Conservation (phyloP, 257 asterid species). For the Przewalskia tangutica region DNA sequence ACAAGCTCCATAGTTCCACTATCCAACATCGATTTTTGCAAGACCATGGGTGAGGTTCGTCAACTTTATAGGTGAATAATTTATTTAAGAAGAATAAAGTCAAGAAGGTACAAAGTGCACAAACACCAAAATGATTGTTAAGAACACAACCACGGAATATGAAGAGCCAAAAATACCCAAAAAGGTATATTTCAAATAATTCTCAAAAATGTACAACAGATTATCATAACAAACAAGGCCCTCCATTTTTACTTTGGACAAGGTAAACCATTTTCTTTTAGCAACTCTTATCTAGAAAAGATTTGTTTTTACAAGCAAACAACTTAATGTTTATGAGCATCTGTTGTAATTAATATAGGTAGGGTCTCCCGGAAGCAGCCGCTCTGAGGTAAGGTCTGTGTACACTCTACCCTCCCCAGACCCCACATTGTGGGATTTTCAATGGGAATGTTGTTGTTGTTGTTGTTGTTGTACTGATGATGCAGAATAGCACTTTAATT, state of each 20-base stretch:
- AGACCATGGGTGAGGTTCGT: not conserved
- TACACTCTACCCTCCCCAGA: no score
- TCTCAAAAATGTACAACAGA: not conserved
- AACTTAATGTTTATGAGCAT: not conserved
- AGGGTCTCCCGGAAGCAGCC: no score
- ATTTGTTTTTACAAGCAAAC: not conserved
- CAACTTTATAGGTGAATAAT: not conserved
- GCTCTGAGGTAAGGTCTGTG: no score
- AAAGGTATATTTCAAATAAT: not conserved
- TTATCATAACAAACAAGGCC: not conserved
- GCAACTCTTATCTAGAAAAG: not conserved
- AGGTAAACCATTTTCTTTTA: not conserved
- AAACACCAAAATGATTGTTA: not conserved
- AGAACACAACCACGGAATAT: not conserved
- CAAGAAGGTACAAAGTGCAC: not conserved
- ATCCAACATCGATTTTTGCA: not conserved
- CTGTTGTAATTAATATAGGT: not conserved
- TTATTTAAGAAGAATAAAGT: not conserved
- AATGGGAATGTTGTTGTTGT: no score
- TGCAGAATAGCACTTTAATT: not conserved
- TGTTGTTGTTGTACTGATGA: no score
- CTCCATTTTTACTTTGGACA: not conserved
- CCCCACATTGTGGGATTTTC: no score
- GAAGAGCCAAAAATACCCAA: not conserved
- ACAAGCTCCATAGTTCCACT: not conserved